Evolutionary conservation across 116 monocot species (phyloP), one percentile per base, ranked within the genome.

Genomic region (Dioscorea cayenensis): DNA sequence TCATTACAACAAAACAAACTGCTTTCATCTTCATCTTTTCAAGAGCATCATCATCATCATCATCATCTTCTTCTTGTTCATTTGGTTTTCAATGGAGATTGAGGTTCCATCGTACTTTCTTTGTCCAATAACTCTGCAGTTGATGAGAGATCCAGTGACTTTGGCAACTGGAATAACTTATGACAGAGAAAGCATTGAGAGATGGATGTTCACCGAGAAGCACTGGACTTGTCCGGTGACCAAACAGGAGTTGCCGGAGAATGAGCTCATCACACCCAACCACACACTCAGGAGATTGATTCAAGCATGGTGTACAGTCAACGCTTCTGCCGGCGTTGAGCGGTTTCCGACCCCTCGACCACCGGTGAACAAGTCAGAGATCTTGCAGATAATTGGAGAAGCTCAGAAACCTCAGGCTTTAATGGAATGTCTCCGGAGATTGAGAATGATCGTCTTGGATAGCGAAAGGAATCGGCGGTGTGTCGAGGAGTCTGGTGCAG

Each of bases 61-160:
- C 64, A n/a, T 63, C 52, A 19, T 49, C 63, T 70, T 43, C 62
- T n/a, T 4, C 60, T 69, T 62, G 19, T 58, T 14, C 20, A 20
- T 0, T 22, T 20, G 23, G 22, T 62, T 21, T 11, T 62, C 25
- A 62, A 62, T 62, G 62, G 38, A 17, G 22, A 7, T 43, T 37
- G 23, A 74, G 28, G 68, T 86, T 8, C 90, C 86, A 1, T 28
- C 79, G 20, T 75, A 76, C 58, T 90, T 86, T 79, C 79, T 83
- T 35, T 90, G 90, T 77, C 90, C 90, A 3, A 86, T 90, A 10
- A 86, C 90, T 25, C 84, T 86, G 14, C 52, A 90, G 36, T 64
- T 85, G 43, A 90, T 90, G 90, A 60, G 63, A 23, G 90, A 90
- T n/a, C 90, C 90, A 13, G 90, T 90, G 37, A 82, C 82, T 10